Evolutionary conservation across 2,329 filamentous ascomycete genomes (phyloP), one percentile per base, ranked within the genome.

Genomic region (Cladorrhinum sp.): DNA sequence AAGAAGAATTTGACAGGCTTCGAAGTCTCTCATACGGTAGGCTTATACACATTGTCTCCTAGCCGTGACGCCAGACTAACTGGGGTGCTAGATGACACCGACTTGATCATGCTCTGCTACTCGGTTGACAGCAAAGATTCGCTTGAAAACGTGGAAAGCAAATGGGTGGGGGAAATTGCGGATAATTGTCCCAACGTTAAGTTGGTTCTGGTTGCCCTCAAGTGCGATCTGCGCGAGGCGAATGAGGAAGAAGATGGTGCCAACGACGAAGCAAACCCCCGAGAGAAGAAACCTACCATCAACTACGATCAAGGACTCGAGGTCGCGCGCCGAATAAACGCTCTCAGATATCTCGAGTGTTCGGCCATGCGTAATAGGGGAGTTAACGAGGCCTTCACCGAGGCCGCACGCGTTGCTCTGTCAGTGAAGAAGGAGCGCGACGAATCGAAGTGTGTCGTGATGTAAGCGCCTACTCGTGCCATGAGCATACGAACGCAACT

Each of bases 41-140:
- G 67, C n/a, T 3, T 49, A 55, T 13, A 7, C 41, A 45, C 18
- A 12, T 48, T n/a, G 50, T 9, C 48, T 59, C 49, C 48, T n/a
- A 32, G 16, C 12, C 36, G 10, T 55, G 54, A 55, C 36, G 27
- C 5, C n/a, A 32, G 22, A 20, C 66, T 67, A 50, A 67, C 58
- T 55, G 22, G 41, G 18, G 20, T 1, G 12, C 29, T 62, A 83
- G 81, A 88, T 67, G 95, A 99, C 74, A 99, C 95, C 57, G 95
- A 99, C 73, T 87, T 96, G 50, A 96, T 99, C 70, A 97, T 99
- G 90, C 90, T 99, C 68, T 99, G 95, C 81, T 99, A 98, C 78
- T 95, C 91, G 70, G 91, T 98, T 74, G 95, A 99, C 77, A 96
- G 91, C 74, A 92, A 90, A 68, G 93, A 97, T 76, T 97, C 93